A percentile compares a stretch with the other conserved stretches of the same genome.
phyloP scores from a whole-genome alignment of 129 eudicot species.

The Apium graveolens region DNA sequence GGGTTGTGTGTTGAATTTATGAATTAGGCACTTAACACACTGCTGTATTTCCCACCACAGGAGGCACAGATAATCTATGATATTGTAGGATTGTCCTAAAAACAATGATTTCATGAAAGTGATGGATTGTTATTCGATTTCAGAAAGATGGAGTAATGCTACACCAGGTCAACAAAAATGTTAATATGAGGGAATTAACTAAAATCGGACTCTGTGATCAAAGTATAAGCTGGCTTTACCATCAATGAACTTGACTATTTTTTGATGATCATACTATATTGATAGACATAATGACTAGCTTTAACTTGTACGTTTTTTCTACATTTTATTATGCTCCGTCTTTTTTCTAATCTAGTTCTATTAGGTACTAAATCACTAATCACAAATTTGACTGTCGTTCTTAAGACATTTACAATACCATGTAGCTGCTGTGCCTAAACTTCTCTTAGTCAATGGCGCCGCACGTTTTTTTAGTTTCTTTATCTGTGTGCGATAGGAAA shows the following conservation, averaged over 20 bases:
- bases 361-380: not conserved
- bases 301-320: not conserved
- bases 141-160: not conserved
- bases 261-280: no score
- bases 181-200: not conserved
- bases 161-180: not conserved
- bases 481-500: not conserved
- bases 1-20: no score
- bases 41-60: not conserved
- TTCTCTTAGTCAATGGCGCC: not conserved
- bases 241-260: not conserved
- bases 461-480: not conserved
- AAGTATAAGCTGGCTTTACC: no score
- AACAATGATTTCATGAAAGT: not conserved
- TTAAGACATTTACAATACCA: not conserved
- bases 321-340: not conserved
- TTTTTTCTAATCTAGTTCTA: not conserved
- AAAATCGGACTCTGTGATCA: not conserved
- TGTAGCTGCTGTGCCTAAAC: not conserved
- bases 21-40: no score
- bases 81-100: not conserved
- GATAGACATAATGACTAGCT: no score
- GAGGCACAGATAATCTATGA: no score
- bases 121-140: not conserved
- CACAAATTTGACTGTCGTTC: not conserved